phyloP scores from a whole-genome alignment of 2,329 filamentous ascomycete genomes.

The Lachnellula arida region DNA sequence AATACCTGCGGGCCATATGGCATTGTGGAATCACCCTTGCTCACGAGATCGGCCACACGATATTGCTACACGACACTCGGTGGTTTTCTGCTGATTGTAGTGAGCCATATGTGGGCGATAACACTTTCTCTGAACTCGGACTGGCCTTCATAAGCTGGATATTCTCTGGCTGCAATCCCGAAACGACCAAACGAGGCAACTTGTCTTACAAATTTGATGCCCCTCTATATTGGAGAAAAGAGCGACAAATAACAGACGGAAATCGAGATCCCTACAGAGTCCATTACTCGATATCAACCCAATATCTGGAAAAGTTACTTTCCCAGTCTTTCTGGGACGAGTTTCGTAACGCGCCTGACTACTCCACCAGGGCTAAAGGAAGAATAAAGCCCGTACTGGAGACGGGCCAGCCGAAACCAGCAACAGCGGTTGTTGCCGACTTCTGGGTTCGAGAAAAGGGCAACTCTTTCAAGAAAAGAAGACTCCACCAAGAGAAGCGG shows the following conservation, averaged over 20 bases:
- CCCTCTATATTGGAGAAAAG: conserved; percentile 3
- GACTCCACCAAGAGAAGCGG: not conserved
- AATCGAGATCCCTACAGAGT: conserved; percentile 1
- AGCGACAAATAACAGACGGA: not conserved
- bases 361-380: not conserved
- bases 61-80: conserved; percentile 23
- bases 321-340: conserved; percentile 5
- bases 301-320: conserved; percentile 1
- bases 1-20: conserved; percentile 20
- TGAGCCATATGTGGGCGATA: conserved; percentile 21
- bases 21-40: conserved; percentile 25
- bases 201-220: not conserved
- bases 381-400: not conserved
- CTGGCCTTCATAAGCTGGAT: conserved; percentile 20
- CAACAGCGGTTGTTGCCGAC: conserved; percentile 1
- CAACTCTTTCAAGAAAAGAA: not conserved
- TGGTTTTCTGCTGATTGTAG: conserved; percentile 3
- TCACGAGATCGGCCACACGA: conserved; percentile 26
- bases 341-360: not conserved
- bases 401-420: not conserved
- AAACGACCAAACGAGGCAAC: not conserved
- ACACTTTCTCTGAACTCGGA: conserved; percentile 20
- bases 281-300: conserved; percentile 2
- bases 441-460: not conserved
- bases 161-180: conserved; percentile 21